Percentiles rank a stretch among this genome's conserved stretches.
phyloP scores from a whole-genome alignment of 2,329 filamentous ascomycete genomes.

The Chrysoporthe puriensis region DNA sequence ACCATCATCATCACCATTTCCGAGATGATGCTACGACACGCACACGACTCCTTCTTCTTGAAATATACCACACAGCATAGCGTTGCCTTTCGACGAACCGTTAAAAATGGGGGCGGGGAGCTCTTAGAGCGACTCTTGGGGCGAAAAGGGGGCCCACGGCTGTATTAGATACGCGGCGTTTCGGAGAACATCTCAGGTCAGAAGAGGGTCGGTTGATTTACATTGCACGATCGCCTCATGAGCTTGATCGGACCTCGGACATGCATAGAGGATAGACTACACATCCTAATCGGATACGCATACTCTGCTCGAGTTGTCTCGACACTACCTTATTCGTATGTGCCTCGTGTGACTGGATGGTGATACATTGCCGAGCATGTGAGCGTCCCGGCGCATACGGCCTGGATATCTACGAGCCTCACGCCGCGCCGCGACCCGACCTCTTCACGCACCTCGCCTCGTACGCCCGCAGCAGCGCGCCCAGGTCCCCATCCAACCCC shows the following conservation, averaged over 20 bases:
- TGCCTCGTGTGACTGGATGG: not conserved
- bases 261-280: constrained; percentile 25
- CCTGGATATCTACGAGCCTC: not conserved
- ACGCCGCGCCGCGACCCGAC: not conserved
- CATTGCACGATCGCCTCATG: constrained; percentile 20
- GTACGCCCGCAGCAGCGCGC: constrained; percentile 46
- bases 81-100: constrained; percentile 22
- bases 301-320: not conserved
- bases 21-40: constrained; percentile 18
- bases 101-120: constrained; percentile 13
- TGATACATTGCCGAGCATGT: no score
- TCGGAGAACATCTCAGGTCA: not conserved
- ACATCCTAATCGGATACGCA: constrained; percentile 10
- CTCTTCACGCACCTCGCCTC: constrained; percentile 45
- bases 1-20: not conserved
- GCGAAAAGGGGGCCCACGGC: constrained; percentile 9
- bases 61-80: constrained; percentile 26
- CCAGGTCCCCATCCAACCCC: constrained; percentile 50
- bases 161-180: constrained; percentile 22
- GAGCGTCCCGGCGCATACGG: no score
- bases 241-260: constrained; percentile 13
- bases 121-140: constrained; percentile 11
- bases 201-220: constrained; percentile 14
- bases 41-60: constrained; percentile 19
- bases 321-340: not conserved